Evolutionary conservation across 75 land plant genomes (phyloP).

Genomic region (Selaginella moellendorffii): DNA sequence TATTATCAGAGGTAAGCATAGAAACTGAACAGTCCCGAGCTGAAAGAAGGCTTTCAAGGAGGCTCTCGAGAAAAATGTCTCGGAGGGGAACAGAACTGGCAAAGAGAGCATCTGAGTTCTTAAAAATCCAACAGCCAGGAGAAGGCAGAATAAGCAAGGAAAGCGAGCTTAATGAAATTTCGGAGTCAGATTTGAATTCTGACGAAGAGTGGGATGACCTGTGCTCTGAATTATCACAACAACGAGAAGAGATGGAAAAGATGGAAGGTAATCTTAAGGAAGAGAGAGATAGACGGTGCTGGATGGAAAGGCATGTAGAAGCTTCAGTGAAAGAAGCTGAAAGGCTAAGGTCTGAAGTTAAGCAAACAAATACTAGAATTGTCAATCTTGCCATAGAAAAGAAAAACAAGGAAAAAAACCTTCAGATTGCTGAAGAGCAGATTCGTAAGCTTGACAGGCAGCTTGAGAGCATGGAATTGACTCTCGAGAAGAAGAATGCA

Average conservation of each 20-base stretch:
- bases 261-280: slow-evolving; percentile 1
- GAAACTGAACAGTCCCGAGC: background rate
- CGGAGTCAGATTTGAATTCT: background rate
- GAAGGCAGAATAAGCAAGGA: background rate
- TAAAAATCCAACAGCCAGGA: background rate
- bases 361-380: background rate
- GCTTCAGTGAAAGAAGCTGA: background rate
- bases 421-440: background rate
- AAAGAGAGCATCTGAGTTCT: background rate
- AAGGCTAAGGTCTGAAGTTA: background rate
- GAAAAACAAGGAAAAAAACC: background rate
- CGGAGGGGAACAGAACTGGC: slow-evolving; percentile 1
- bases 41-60: background rate
- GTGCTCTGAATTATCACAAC: background rate
- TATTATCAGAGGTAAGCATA: background rate
- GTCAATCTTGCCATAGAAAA: background rate
- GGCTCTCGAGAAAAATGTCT: background rate
- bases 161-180: no score
- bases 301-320: slow-evolving; percentile 6
- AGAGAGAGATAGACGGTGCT: background rate
- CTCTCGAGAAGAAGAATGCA: background rate
- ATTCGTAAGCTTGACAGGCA: background rate
- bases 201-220: background rate
- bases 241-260: background rate
- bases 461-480: background rate